Base-by-base conservation (phyloP, 495 filamentous ascomycete species). In the Geopyxis carbonaria region DNA sequence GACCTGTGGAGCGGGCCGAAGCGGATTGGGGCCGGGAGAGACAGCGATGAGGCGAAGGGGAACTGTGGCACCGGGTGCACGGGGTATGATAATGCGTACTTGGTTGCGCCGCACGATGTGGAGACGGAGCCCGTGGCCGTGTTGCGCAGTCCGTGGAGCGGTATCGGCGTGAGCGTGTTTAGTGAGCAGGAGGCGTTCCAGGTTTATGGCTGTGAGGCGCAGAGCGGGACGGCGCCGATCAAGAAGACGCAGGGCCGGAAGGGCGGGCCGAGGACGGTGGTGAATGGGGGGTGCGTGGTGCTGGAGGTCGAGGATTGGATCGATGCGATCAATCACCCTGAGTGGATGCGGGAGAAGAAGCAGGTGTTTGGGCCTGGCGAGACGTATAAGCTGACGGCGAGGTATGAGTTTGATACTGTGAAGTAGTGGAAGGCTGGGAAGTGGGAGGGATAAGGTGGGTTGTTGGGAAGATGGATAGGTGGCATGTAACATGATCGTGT, bases 21-120 rank as follows among this genome's bases (percentile, higher is more conserved):
- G 52, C 63, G 69, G 41, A 57, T 89, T n/a, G 79, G 82, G 27
- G 38, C 31, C 9, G 47, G 44, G 15, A 49, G 63, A 45, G 53
- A 69, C 31, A 55, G 62, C 3, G n/a, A n/a, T n/a, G n/a, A n/a
- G n/a, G 75, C 80, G 35, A 55, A 64, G 10, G 72, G 71, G 18
- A 69, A 74, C 39, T 83, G 78, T 51, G 82, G 81, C 27, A 66
- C 61, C 25, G 49, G 64, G 29, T 91, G 82, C 61, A 76, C 71
- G 14, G 82, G 82, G 19, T 83, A 83, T 59, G 82, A 84, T 59
- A 80, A 75, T 29, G 77, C 75, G 54, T 84, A 69, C 60, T 57
- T 82, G 41, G 63, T 81, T 29, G 75, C 82, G 27, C 67, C 69
- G 24, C 51, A 65, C 40, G 53, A 57, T 9, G 67, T 67, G 6